Percentiles rank a stretch among this genome's conserved stretches.
phyloP scores from a whole-genome alignment of 345 rosid genomes.

The Rhodamnia rubescens region DNA sequence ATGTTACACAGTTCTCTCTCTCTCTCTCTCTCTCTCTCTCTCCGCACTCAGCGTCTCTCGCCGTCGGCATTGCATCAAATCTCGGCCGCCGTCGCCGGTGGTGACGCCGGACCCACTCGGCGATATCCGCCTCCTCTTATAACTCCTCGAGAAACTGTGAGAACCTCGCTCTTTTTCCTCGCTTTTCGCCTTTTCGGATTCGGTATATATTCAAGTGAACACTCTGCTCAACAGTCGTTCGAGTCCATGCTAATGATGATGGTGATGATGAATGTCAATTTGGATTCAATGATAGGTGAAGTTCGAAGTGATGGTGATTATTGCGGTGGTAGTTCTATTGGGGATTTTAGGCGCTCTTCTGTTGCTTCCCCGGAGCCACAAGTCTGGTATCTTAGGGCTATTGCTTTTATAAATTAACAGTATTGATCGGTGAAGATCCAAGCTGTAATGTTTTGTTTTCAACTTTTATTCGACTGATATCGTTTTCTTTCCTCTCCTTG shows the following conservation, averaged over 20 bases:
- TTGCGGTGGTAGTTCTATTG: slow-evolving; percentile 1
- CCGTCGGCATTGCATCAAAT: background rate
- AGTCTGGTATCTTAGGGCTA: background rate
- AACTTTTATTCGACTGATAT: background rate
- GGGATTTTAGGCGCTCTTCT: slow-evolving; percentile 3
- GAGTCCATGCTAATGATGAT: background rate
- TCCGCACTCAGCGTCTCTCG: background rate
- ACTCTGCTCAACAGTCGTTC: background rate
- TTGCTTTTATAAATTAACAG: background rate
- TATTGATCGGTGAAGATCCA: background rate
- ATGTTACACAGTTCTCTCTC: background rate
- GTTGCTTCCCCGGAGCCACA: background rate
- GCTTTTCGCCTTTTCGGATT: background rate
- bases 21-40: background rate
- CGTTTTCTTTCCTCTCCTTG: background rate
- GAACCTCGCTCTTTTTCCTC: background rate
- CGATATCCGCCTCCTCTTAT: background rate
- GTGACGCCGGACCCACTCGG: background rate
- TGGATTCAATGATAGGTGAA: background rate
- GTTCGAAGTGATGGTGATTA: background rate
- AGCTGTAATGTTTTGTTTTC: background rate
- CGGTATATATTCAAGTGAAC: background rate
- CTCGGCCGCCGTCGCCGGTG: background rate
- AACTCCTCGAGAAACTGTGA: background rate
- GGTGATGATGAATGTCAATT: background rate